Percentiles rank a stretch among this genome's conserved stretches.
These are phyloP conservation scores for Talaromyces wortmannii DNA, from an alignment of 495 filamentous ascomycete species.

Conservation along the genomic window DNA sequence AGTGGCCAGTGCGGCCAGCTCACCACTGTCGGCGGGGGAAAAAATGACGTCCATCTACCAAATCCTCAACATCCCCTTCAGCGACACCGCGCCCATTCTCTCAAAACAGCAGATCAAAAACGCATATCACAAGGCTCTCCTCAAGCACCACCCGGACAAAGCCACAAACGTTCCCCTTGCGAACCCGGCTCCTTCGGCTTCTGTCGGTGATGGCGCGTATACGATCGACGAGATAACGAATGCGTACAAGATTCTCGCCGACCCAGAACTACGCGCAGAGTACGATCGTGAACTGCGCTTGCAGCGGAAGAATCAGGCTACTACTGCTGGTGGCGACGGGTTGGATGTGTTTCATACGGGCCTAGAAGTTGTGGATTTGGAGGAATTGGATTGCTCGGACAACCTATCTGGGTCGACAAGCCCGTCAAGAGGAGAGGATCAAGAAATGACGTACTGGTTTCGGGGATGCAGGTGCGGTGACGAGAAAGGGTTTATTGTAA, in stretches of 20 bases:
- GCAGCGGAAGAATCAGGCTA: constrained; percentile 8
- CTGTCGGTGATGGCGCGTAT: constrained; percentile 16
- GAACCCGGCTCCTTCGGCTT: constrained; percentile 41
- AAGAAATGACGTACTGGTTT: constrained; percentile 48
- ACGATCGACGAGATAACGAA: constrained; percentile 74
- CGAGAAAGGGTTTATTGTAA: constrained; percentile 60
- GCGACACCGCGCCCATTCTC: constrained; percentile 9
- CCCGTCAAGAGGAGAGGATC: not conserved
- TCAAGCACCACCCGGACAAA: constrained; percentile 82
- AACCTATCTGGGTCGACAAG: not conserved
- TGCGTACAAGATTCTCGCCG: constrained; percentile 66
- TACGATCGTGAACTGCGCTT: constrained; percentile 57
- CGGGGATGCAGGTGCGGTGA: constrained; percentile 77
- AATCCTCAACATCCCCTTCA: constrained; percentile 43
- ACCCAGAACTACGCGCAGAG: constrained; percentile 46
- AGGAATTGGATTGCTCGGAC: constrained; percentile 46
- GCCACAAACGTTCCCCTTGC: constrained; percentile 54
- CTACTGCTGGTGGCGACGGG: constrained; percentile 13
- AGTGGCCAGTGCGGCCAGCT: constrained; percentile 13
- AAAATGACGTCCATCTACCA: constrained; percentile 37
- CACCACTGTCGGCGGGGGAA: not conserved
- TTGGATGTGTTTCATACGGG: constrained; percentile 53
- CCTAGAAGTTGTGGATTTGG: constrained; percentile 75
- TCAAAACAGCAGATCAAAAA: constrained; percentile 53
- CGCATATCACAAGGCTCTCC: constrained; percentile 73